phyloP scores from a whole-genome alignment of 345 rosid genomes.

The Erysimum cheiranthoides region DNA sequence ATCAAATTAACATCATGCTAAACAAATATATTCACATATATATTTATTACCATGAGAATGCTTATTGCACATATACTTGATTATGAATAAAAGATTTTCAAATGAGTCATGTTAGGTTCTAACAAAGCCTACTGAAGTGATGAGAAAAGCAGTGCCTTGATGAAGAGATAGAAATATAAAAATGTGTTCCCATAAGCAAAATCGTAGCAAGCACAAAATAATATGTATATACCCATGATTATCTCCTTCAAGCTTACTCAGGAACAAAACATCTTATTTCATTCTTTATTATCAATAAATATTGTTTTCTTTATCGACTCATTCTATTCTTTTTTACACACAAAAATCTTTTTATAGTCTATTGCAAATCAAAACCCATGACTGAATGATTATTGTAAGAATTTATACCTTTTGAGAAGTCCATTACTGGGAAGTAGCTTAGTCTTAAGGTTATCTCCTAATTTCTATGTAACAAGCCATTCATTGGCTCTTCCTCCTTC shows the following conservation, averaged over 20 bases:
- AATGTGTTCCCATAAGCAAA: slow-evolving; percentile 19
- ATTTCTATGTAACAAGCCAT: slow-evolving; percentile 37
- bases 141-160: slow-evolving; percentile 31
- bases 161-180: slow-evolving; percentile 28
- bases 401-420: slow-evolving; percentile 60
- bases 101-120: no score
- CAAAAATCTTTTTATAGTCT: neutral
- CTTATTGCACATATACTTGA: neutral
- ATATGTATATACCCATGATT: slow-evolving; percentile 32
- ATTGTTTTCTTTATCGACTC: neutral
- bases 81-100: no score
- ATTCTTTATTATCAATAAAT: neutral
- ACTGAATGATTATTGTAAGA: neutral
- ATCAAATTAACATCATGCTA: neutral
- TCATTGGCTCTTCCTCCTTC: slow-evolving; percentile 39
- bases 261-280: slow-evolving; percentile 2
- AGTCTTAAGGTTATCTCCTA: slow-evolving; percentile 53
- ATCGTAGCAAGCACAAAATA: slow-evolving; percentile 32
- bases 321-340: neutral
- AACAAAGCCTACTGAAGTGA: no score
- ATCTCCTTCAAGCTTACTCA: slow-evolving; percentile 37
- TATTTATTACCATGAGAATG: neutral
- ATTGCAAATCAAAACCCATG: neutral
- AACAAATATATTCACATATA: neutral
- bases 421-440: slow-evolving; percentile 43